Evolutionary conservation across 2,329 filamentous ascomycete species (phyloP).

Genomic region (Paecilomyces dactylethromorphus): DNA sequence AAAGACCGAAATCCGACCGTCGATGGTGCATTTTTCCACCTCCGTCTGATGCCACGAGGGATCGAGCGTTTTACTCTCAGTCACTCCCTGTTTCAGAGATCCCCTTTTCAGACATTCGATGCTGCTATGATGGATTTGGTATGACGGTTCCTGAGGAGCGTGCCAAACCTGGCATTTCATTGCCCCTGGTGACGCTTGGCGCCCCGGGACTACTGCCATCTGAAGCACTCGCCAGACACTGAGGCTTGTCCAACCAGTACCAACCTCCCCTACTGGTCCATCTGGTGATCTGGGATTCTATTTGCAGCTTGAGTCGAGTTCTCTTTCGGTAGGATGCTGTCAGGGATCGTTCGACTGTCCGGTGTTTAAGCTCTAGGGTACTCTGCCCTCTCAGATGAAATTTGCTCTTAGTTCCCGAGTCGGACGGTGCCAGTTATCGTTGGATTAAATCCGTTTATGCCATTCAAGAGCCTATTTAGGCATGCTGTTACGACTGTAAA

Average conservation of each 20-base stretch:
- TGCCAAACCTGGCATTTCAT: not conserved
- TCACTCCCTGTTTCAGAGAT: not conserved
- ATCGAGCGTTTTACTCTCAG: not conserved
- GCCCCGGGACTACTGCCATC: not conserved
- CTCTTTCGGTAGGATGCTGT: not conserved
- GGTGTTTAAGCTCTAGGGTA: not conserved
- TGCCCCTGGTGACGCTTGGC: not conserved
- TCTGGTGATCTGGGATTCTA: not conserved
- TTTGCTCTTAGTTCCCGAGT: not conserved
- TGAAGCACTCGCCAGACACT: conserved; percentile 1
- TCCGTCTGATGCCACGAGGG: not conserved
- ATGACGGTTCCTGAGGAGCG: not conserved
- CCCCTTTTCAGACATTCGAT: not conserved
- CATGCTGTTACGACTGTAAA: not conserved
- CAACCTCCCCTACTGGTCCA: not conserved
- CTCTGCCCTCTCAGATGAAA: not conserved
- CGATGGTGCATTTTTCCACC: not conserved
- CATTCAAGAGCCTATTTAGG: not conserved
- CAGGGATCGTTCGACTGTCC: not conserved
- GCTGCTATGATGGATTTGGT: not conserved
- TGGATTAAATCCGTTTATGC: not conserved
- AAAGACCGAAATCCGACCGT: not conserved
- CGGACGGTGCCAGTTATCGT: not conserved
- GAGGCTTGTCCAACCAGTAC: not conserved
- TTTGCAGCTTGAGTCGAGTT: not conserved